Base-by-base conservation (phyloP, 2,329 filamentous ascomycete genomes). In the Pseudogymnoascus sp. region DNA sequence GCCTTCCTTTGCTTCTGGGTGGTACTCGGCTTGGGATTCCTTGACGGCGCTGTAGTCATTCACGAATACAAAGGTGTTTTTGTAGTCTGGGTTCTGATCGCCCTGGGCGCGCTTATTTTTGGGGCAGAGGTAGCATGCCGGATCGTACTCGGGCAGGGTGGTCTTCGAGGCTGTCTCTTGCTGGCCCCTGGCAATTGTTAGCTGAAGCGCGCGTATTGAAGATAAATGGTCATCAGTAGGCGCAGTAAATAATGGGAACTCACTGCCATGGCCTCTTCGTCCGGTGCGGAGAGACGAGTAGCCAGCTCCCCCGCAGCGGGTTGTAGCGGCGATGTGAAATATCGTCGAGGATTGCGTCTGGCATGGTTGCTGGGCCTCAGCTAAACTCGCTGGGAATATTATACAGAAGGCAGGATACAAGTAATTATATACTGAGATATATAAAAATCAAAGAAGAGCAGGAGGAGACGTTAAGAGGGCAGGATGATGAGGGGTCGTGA, bases 231-330 rank as follows among this genome's bases (percentile, higher is more conserved):
- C 16, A 7, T 46, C 16, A 7, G 12, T 61, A 59, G 11, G 23
- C 6, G 43, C 25, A 9, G 25, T 18, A 18, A 9, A 12, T 8
- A 56, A 34, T 34, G 46, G 60, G 16, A 18, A 65, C 90, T 84
- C 80, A 96, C 91, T 97, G 95, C 95, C 95, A 99, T 72, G 95
- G 95, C 68, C 95, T 85, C 84, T 97, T 97, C 62, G 93, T 97
- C 63, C 95, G 83, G 77, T 99, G 95, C 65, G 95, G 95, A 14
- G 95, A 97, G 12, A 99, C 95, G 38, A 99, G 84, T 65, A 99
- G 84, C 89, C 93, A 96, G 66, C 89, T 91, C 66, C 91, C 92
- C 68, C 90, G 88, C 66, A 99, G 82, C 62, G 91, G 90, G 75
- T 99, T 99, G 76, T 89, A 97, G 74, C 95, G 88, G 71, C 95